Percentiles rank a stretch among this genome's conserved stretches.
phyloP scores from a whole-genome alignment of 1,284 basidiomycete species.

The Ceratobasidium papillatum region DNA sequence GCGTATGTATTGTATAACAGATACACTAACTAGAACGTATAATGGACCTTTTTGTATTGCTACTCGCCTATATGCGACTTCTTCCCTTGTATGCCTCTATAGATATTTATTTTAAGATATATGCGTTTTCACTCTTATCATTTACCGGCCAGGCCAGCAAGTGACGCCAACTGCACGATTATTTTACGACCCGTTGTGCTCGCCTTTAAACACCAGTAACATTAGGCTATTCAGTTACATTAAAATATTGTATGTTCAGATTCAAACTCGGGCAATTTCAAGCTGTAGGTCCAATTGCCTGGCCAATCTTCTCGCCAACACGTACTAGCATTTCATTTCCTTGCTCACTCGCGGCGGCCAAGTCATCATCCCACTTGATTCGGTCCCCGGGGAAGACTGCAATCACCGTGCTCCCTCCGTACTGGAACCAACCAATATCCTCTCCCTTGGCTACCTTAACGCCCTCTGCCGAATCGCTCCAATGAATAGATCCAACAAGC shows the following conservation, averaged over 20 bases:
- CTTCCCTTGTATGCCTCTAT: not conserved
- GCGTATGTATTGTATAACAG: conserved; percentile 16
- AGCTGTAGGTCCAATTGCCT: conserved; percentile 25
- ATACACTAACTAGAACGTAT: not conserved
- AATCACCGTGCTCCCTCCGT: conserved; percentile 75
- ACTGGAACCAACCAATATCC: conserved; percentile 64
- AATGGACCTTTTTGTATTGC: not conserved
- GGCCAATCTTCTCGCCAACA: conserved; percentile 60
- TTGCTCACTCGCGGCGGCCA: conserved; percentile 65
- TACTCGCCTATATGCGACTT: not conserved
- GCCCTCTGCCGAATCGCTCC: conserved; percentile 53
- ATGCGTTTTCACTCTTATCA: not conserved
- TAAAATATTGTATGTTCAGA: not conserved
- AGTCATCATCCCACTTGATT: conserved; percentile 71
- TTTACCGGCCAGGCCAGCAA: too few species aligned
- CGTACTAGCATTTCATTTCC: conserved; percentile 77
- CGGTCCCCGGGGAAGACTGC: conserved; percentile 68
- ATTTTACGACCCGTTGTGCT: not conserved
- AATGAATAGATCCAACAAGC: conserved; percentile 65
- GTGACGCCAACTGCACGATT: too few species aligned
- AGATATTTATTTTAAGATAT: not conserved
- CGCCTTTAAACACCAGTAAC: not conserved
- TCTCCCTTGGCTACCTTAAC: conserved; percentile 49
- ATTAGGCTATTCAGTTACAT: not conserved
- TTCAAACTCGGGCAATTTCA: not conserved